phyloP scores from a whole-genome alignment of 768 basidiomycete species.

The Phlegmacium glaucopus region DNA sequence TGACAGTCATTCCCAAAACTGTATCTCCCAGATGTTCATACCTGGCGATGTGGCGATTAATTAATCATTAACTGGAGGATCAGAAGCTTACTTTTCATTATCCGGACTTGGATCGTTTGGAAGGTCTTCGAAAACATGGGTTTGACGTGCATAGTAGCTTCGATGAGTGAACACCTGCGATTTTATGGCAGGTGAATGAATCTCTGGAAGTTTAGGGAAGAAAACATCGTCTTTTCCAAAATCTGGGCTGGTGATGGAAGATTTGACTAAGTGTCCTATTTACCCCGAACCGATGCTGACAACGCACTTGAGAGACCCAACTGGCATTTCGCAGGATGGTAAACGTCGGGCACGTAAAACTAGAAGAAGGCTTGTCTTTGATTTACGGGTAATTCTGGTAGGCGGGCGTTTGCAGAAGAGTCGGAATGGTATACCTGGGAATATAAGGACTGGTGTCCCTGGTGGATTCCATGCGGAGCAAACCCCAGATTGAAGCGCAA shows the following conservation, averaged over 20 bases:
- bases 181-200: slow-evolving; percentile 42
- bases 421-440: slow-evolving; percentile 6
- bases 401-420: background rate
- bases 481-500: slow-evolving; percentile 18
- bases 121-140: slow-evolving; percentile 73
- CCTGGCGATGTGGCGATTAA: slow-evolving; percentile 30
- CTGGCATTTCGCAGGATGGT: background rate
- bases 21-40: slow-evolving; percentile 77
- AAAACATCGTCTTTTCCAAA: slow-evolving; percentile 36
- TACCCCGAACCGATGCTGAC: background rate
- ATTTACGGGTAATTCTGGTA: background rate
- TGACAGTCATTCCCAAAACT: slow-evolving; percentile 67
- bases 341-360: too few relatives aligned
- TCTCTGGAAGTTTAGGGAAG: slow-evolving; percentile 61
- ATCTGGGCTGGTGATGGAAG: slow-evolving; percentile 30
- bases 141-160: slow-evolving; percentile 64
- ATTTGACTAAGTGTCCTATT: background rate
- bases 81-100: slow-evolving; percentile 64
- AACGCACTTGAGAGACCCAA: background rate
- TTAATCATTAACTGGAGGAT: background rate
- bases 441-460: slow-evolving; percentile 10
- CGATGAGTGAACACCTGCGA: slow-evolving; percentile 74
- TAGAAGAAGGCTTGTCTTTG: too few relatives aligned
- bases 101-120: slow-evolving; percentile 73
- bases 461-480: slow-evolving; percentile 10